Conservation (phyloP, 202 grass and related monocot species). For the Panicum virgatum region DNA sequence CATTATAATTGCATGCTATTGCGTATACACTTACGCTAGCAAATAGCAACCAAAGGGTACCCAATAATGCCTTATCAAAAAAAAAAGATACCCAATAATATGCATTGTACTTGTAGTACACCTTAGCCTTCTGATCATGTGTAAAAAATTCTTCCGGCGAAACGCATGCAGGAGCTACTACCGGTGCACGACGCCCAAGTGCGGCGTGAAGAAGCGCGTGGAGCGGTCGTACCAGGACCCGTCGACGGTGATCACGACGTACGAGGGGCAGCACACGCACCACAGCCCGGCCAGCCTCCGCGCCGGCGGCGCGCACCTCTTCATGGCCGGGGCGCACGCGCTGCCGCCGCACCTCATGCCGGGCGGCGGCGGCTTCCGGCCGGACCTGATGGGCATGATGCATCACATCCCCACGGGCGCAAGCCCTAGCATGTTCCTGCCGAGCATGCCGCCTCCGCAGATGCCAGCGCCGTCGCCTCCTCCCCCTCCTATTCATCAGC, state of each 20-base stretch:
- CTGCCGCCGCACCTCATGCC: constrained; percentile 48
- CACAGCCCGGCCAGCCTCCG: constrained; percentile 70
- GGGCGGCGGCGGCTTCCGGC: constrained; percentile 31
- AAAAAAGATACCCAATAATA: background rate
- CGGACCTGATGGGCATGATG: constrained; percentile 51
- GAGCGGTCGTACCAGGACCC: constrained; percentile 89
- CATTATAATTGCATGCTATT: constrained; percentile 23
- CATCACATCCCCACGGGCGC: constrained; percentile 27
- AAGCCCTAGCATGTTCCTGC: constrained; percentile 74
- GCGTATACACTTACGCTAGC: no score
- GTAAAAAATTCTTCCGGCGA: background rate
- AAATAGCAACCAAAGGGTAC: background rate
- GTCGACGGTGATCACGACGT: constrained; percentile 86
- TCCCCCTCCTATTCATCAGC: constrained; percentile 52
- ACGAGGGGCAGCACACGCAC: constrained; percentile 93
- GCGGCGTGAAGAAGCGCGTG: constrained; percentile 94
- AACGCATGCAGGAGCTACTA: constrained; percentile 72
- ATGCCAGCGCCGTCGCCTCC: constrained; percentile 3
- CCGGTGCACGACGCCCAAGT: constrained; percentile 90
- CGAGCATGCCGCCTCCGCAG: constrained; percentile 37
- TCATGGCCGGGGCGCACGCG: constrained; percentile 34
- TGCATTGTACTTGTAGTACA: background rate
- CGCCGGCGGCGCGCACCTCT: constrained; percentile 49
- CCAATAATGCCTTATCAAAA: no score
- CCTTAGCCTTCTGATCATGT: background rate